Evolutionary conservation across 2,329 filamentous ascomycete species (phyloP), one percentile per base, ranked within the genome.

Genomic region (Xenoacremonium recifei): DNA sequence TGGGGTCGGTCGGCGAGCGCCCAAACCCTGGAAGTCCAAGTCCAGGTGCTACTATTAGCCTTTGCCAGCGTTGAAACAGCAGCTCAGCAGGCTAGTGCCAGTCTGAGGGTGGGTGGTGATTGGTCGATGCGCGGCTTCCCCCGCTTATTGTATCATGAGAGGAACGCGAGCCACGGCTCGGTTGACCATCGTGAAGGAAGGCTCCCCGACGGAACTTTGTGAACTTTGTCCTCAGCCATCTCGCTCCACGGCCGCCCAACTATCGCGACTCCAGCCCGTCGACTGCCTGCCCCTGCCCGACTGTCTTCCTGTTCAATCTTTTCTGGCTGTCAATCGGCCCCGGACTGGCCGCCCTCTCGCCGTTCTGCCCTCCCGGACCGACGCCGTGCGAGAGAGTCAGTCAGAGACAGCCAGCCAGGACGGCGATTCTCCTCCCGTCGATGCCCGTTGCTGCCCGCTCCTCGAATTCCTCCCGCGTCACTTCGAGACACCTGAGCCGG

Each of bases 101-200:
- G 29, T 15, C 10, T 19, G 32, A 34, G 18, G 32, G 51, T 48
- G 51, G 40, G 44, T 21, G 29, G 41, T 62, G 53, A 66, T 67
- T 67, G 64, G 64, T 35, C 35, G 25, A 38, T 37, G 35, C 35
- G 15, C 33, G 37, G 40, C 42, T 54, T 54, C 61, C 63, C 29
- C 64, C 64, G 63, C 64, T 66, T 65, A 63, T 62, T 63, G 58
- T 64, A 62, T 65, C 63, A 64, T 65, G 60, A 62, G 57, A 51
- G 54, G 53, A 59, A 60, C 56, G 56, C 51, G 56, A 57, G 53
- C 50, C 44, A 42, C 41, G 40, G 41, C 44, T 45, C 30, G 37
- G 41, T 43, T 19, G 35, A 38, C 40, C 40, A 39, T 46, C 43
- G 47, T 47, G 47, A 55, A 44, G n/a, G n/a, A n/a, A n/a, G n/a